Evolutionary conservation across 208 protist species (phyloP).

Genomic region (Wallacemonas collosoma): DNA sequence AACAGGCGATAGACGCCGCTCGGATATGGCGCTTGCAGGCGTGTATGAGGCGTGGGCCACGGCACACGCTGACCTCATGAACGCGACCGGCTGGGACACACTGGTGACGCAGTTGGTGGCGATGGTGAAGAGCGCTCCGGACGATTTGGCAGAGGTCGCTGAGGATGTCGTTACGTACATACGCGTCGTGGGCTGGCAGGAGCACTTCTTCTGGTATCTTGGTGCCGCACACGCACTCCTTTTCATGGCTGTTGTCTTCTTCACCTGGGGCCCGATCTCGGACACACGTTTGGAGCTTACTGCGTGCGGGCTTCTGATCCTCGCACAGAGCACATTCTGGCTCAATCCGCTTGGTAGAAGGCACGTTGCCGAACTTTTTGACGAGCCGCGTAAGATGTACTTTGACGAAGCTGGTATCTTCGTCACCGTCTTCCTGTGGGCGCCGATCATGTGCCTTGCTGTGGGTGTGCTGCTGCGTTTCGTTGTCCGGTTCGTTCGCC

Average conservation of each 20-base stretch:
- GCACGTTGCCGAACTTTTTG: constrained; percentile 43
- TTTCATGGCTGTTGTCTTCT: constrained; percentile 24
- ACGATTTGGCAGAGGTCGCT: constrained; percentile 2
- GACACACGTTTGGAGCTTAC: neutral
- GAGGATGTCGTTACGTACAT: constrained; percentile 37
- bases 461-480: constrained; percentile 8
- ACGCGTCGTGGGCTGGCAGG: constrained; percentile 63
- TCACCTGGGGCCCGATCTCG: constrained; percentile 10
- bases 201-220: constrained; percentile 77
- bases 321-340: constrained; percentile 31
- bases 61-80: constrained; percentile 52
- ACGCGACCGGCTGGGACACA: constrained; percentile 41
- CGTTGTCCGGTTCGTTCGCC: neutral
- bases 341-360: constrained; percentile 40
- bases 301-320: constrained; percentile 30
- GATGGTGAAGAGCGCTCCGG: constrained; percentile 19
- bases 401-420: constrained; percentile 75
- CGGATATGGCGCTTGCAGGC: constrained; percentile 24
- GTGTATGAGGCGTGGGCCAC: constrained; percentile 18
- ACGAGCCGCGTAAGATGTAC: constrained; percentile 59
- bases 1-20: no score
- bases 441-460: constrained; percentile 55
- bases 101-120: constrained; percentile 25
- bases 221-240: constrained; percentile 50
- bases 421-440: constrained; percentile 53